Percentiles rank a stretch among this genome's conserved stretches.
Conservation (phyloP, 257 asterid genomes). For the Coffea canephora region DNA sequence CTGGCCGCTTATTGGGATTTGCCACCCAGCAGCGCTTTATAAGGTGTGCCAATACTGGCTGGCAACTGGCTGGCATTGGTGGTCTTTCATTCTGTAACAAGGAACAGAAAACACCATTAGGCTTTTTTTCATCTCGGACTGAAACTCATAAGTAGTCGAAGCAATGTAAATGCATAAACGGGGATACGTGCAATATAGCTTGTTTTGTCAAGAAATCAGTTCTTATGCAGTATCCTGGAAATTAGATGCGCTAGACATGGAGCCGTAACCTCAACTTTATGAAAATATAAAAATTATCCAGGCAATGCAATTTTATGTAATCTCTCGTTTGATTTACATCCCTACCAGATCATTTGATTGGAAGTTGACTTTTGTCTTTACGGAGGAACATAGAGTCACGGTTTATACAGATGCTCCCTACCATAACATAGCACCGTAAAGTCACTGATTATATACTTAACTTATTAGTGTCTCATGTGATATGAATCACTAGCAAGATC, state of each 20-base stretch:
- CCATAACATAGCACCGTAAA: not conserved
- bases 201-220: not conserved
- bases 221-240: not conserved
- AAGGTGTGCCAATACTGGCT: conserved; percentile 78
- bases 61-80: conserved; percentile 84
- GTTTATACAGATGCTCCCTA: not conserved
- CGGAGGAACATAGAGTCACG: not conserved
- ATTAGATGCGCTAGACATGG: not conserved
- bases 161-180: not conserved
- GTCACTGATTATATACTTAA: not conserved
- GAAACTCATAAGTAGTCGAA: not conserved
- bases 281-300: not conserved
- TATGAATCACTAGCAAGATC: not conserved
- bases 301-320: no score
- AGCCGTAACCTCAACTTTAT: no score
- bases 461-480: not conserved
- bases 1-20: conserved; percentile 83
- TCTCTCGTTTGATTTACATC: not conserved
- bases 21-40: conserved; percentile 87
- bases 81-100: conserved; percentile 81
- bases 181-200: not conserved
- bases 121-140: not conserved
- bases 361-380: not conserved
- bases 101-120: not conserved
- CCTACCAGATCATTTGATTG: not conserved